Conservation (phyloP, 352 stramenopile species). For the Phytophthora tubulina region DNA sequence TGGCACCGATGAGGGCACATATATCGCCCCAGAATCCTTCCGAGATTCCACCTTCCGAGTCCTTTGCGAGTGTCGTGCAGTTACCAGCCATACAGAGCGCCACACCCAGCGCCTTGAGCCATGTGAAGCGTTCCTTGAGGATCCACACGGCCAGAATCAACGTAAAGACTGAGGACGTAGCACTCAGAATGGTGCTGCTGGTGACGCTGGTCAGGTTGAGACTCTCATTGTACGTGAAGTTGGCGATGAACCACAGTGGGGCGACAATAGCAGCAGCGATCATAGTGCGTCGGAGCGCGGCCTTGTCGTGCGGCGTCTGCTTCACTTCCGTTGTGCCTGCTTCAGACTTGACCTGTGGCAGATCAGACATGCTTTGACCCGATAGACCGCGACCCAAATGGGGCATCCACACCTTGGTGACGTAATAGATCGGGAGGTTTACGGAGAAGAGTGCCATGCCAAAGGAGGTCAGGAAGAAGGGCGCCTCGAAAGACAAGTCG, state of each 20-base stretch:
- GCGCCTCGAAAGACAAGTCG: constrained; percentile 80
- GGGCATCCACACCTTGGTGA: constrained; percentile 55
- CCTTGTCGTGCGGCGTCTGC: constrained; percentile 38
- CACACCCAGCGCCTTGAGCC: constrained; percentile 89
- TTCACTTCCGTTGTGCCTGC: constrained; percentile 12
- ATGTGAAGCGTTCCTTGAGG: constrained; percentile 87
- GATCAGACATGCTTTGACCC: constrained; percentile 15
- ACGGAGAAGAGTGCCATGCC: constrained; percentile 81
- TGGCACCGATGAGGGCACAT: constrained; percentile 73
- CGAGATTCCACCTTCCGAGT: constrained; percentile 52
- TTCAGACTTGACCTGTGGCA: constrained; percentile 37
- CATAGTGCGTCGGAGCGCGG: constrained; percentile 47
- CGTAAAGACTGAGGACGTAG: constrained; percentile 95
- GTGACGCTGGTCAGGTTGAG: constrained; percentile 95
- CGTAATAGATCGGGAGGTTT: constrained; percentile 79
- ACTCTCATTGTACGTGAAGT: constrained; percentile 95
- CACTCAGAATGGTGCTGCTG: constrained; percentile 95
- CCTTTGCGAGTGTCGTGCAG: constrained; percentile 89
- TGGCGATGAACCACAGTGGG: constrained; percentile 96
- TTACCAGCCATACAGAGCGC: constrained; percentile 90
- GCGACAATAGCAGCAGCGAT: constrained; percentile 72
- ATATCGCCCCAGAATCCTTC: constrained; percentile 71
- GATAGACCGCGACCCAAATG: constrained; percentile 15
- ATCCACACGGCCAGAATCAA: constrained; percentile 90
- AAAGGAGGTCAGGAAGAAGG: constrained; percentile 90